Percentiles rank a stretch among this genome's conserved stretches.
phyloP scores from a whole-genome alignment of 352 stramenopile genomes.

The Pythium volutum region DNA sequence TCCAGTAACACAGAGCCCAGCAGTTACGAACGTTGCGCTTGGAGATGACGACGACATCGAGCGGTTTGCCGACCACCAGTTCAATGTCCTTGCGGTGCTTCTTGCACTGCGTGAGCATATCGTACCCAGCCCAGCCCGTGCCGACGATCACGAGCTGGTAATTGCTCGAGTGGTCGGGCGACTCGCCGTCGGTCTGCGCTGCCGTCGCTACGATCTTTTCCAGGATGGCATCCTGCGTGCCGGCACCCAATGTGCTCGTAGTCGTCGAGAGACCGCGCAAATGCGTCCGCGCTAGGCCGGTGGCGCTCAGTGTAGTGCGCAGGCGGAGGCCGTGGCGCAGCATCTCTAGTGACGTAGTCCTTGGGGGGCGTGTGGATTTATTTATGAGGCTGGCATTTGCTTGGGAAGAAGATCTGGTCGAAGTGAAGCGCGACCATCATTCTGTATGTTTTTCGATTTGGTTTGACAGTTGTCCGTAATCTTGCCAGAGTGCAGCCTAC shows the following conservation, averaged over 20 bases:
- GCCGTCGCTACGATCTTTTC: slow-evolving; percentile 8
- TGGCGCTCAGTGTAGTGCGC: neutral
- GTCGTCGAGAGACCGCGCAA: slow-evolving; percentile 5
- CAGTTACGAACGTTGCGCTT: slow-evolving; percentile 60
- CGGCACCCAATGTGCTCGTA: neutral
- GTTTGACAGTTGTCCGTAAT: slow-evolving; percentile 7
- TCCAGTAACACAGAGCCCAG: too few relatives aligned
- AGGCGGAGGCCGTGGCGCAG: slow-evolving; percentile 9
- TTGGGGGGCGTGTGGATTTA: neutral
- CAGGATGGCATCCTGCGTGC: neutral
- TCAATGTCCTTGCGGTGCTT: slow-evolving; percentile 78
- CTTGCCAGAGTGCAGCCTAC: neutral
- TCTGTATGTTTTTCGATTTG: neutral
- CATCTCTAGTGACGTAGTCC: neutral
- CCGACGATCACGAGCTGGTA: slow-evolving; percentile 77
- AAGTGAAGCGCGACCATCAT: slow-evolving; percentile 3
- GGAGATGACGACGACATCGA: slow-evolving; percentile 78
- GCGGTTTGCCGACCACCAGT: slow-evolving; percentile 41
- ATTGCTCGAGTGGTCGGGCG: slow-evolving; percentile 34
- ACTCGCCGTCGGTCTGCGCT: neutral
- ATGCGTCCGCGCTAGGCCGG: neutral
- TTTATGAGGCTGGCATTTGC: neutral
- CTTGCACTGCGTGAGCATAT: slow-evolving; percentile 73
- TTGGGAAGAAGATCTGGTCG: neutral
- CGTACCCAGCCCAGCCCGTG: slow-evolving; percentile 77